Base-by-base conservation (phyloP, 1,284 basidiomycete genomes). In the Naganishia liquefaciens region DNA sequence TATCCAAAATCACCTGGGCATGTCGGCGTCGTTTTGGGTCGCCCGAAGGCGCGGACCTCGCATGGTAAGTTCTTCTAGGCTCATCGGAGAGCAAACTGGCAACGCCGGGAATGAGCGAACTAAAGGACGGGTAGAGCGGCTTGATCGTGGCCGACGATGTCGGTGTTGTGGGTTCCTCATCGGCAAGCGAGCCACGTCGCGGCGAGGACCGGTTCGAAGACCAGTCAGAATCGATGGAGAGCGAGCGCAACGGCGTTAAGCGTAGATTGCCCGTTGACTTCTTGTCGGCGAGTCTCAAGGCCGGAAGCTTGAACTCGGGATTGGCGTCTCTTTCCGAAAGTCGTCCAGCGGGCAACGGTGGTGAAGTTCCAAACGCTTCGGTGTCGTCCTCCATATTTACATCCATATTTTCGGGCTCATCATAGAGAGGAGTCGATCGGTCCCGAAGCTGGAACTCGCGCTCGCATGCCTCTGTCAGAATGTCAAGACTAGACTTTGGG, bases 381-480 rank as follows among this genome's bases (percentile, higher is more conserved):
- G 19, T 40, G 21, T n/a, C 62, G 37, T 63, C 54, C 17, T 50
- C 44, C 47, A 60, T 53, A 40, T 68, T 69, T 49, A 68, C 69
- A 23, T 69, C 66, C 47, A 70, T 52, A 49, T 75, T 75, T 10
- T 76, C 72, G 0, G 77, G 75, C 39, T 72, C 74, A 28, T 57
- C 51, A 13, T 65, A 68, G 0, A 72, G 68, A 28, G 72, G 70
- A 61, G 73, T 72, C 13, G 70, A 65, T 49, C 65, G 67, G 61
- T 74, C 73, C n/a, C 68, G 57, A 44, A 62, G 53, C 33, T 69
- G 64, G 25, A 68, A 65, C 11, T 72, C 71, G 9, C 74, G 67
- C 7, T 76, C 72, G 10, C 77, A 74, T 43, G 75, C 77, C 10
- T 77, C 73, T 0, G 77, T 76, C 19, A 74, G 72, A 37, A 79